Percentiles rank a stretch among this genome's conserved stretches.
phyloP scores from a whole-genome alignment of 1,284 basidiomycete genomes.

The Testicularia cyperi region DNA sequence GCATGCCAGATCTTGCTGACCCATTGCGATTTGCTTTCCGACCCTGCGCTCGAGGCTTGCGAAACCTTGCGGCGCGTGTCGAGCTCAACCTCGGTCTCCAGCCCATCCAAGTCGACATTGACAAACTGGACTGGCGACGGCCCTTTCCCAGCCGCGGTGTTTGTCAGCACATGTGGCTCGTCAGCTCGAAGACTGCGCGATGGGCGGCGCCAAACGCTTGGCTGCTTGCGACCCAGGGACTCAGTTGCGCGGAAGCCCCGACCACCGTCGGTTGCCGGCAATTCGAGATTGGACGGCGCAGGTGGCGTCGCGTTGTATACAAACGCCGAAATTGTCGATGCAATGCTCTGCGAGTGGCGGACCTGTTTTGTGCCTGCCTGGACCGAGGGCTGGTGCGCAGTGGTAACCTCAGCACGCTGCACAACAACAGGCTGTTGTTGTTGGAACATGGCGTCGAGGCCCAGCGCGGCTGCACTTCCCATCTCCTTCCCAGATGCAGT shows the following conservation, averaged over 20 bases:
- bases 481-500: slow-evolving; percentile 16
- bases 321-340: slow-evolving; percentile 46
- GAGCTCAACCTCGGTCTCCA: slow-evolving; percentile 5
- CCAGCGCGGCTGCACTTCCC: slow-evolving; percentile 7
- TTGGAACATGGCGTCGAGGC: slow-evolving; percentile 5
- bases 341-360: slow-evolving; percentile 30
- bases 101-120: slow-evolving; percentile 32
- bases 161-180: slow-evolving; percentile 9
- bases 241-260: too few species aligned
- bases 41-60: neutral
- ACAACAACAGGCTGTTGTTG: neutral
- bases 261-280: neutral
- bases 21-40: slow-evolving; percentile 9
- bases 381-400: neutral
- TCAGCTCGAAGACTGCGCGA: slow-evolving; percentile 7
- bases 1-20: slow-evolving; percentile 34
- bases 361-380: neutral
- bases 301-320: slow-evolving; percentile 45
- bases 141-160: slow-evolving; percentile 3
- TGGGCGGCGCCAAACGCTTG: too few species aligned
- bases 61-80: slow-evolving; percentile 1
- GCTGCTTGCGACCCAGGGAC: too few species aligned
- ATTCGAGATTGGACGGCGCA: too few species aligned
- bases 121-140: slow-evolving; percentile 23
- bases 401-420: neutral